These are phyloP conservation scores for Lachancea meyersii DNA, from an alignment of 805 yeast genomes.

Conservation along the genomic window DNA sequence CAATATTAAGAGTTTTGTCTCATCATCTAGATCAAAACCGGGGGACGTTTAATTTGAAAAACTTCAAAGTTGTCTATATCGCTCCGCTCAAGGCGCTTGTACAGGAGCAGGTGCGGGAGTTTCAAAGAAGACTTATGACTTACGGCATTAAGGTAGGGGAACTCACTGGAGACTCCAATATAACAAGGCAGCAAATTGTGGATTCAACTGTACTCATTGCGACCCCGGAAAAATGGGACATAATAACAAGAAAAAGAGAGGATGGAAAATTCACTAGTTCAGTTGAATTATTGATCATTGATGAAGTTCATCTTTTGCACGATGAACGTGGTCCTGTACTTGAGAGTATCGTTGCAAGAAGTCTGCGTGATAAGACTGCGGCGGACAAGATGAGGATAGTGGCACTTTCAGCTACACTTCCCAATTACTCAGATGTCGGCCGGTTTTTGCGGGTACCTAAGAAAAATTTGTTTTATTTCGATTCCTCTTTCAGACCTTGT, in stretches of 20 bases:
- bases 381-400: constrained; percentile 58
- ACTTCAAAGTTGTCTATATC: constrained; percentile 75
- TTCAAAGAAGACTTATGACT: constrained; percentile 57
- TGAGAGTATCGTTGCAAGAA: constrained; percentile 80
- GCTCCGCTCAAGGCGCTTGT: constrained; percentile 94
- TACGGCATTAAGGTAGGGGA: constrained; percentile 74
- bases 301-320: constrained; percentile 88
- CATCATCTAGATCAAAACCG: constrained; percentile 42
- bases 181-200: constrained; percentile 67
- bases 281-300: constrained; percentile 71
- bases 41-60: constrained; percentile 46
- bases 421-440: constrained; percentile 84
- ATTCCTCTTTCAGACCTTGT: constrained; percentile 81
- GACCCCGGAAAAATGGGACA: constrained; percentile 98
- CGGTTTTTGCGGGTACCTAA: constrained; percentile 63
- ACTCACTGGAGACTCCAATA: constrained; percentile 81
- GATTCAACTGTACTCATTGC: constrained; percentile 82
- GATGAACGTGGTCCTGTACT: constrained; percentile 94
- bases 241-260: constrained; percentile 75
- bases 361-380: constrained; percentile 39
- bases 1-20: constrained; percentile 58
- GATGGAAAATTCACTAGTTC: constrained; percentile 59
- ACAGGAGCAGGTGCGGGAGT: constrained; percentile 88
- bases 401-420: constrained; percentile 89
- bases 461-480: constrained; percentile 71